Percentiles rank a stretch among this genome's conserved stretches.
These are phyloP conservation scores for Penicillium samsonianum DNA, from an alignment of 495 filamentous ascomycete species.

Conservation along the genomic window DNA sequence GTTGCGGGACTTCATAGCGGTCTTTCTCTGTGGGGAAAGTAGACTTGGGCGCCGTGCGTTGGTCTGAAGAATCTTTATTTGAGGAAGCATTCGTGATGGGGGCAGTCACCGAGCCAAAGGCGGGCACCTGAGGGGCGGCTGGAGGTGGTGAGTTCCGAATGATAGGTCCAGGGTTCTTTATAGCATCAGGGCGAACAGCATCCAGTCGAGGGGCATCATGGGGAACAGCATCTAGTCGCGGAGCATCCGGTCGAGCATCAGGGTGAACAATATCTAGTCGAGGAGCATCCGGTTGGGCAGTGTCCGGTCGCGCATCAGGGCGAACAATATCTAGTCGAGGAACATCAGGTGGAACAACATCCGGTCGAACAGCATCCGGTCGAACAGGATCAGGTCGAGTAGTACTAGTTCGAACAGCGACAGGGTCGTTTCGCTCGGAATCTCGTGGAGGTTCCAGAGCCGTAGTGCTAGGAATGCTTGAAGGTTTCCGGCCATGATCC, in stretches of 20 bases:
- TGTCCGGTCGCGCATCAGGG: too few relatives aligned
- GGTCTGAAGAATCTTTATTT: constrained; percentile 42
- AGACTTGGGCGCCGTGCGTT: constrained; percentile 37
- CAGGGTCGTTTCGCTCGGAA: constrained; percentile 40
- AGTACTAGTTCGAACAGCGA: constrained; percentile 28
- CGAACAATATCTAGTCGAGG: constrained; percentile 22
- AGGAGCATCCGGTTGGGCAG: too few relatives aligned
- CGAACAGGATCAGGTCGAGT: background rate
- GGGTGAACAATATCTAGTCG: constrained; percentile 6
- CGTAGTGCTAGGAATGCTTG: constrained; percentile 30
- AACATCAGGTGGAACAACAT: background rate
- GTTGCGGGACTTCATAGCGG: constrained; percentile 23
- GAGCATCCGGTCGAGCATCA: constrained; percentile 10
- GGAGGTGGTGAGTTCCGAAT: constrained; percentile 64
- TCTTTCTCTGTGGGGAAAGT: constrained; percentile 38
- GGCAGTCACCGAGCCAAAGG: constrained; percentile 65
- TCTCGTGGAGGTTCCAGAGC: constrained; percentile 44
- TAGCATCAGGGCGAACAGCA: constrained; percentile 38
- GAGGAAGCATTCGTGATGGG: constrained; percentile 32
- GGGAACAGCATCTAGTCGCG: constrained; percentile 4
- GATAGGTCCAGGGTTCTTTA: constrained; percentile 41
- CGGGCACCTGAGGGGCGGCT: constrained; percentile 77
- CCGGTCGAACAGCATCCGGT: background rate
- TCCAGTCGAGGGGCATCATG: constrained; percentile 14
- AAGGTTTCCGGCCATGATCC: constrained; percentile 41